phyloP scores from a whole-genome alignment of 495 filamentous ascomycete species.

The Cladorrhinum samala region DNA sequence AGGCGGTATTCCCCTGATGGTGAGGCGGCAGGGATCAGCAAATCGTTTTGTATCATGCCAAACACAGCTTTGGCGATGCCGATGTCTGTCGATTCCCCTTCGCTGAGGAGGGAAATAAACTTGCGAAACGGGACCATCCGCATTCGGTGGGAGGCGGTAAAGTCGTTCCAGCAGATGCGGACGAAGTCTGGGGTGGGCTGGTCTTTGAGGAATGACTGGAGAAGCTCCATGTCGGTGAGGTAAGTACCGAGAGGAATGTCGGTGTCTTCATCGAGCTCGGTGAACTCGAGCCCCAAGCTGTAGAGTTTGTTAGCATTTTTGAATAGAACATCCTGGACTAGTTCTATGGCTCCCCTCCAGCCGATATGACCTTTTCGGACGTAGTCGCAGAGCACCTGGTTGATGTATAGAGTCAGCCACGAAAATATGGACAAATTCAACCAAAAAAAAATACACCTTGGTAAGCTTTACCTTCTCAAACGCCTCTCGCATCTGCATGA shows the following conservation, averaged over 20 bases:
- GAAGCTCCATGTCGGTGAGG: slow-evolving; percentile 34
- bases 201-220: slow-evolving; percentile 56
- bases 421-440: not conserved
- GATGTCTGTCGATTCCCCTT: slow-evolving; percentile 44
- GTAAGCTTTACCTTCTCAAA: slow-evolving; percentile 58
- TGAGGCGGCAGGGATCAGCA: slow-evolving; percentile 32
- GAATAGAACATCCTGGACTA: slow-evolving; percentile 59
- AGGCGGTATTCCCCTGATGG: slow-evolving; percentile 56
- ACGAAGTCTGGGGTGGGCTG: slow-evolving; percentile 64
- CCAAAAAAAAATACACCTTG: not conserved
- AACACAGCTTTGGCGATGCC: slow-evolving; percentile 50
- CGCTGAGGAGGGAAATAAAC: slow-evolving; percentile 52
- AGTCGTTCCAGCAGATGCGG: slow-evolving; percentile 75
- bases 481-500: slow-evolving; percentile 69
- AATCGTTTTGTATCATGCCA: slow-evolving; percentile 55
- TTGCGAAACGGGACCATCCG: slow-evolving; percentile 64
- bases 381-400: slow-evolving; percentile 57
- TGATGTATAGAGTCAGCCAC: not conserved
- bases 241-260: slow-evolving; percentile 10
- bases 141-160: slow-evolving; percentile 61
- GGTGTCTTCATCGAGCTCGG: slow-evolving; percentile 23
- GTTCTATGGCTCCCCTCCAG: slow-evolving; percentile 48
- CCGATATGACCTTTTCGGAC: slow-evolving; percentile 53
- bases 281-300: slow-evolving; percentile 42
- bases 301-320: slow-evolving; percentile 67